phyloP scores from a whole-genome alignment of 2,329 filamentous ascomycete species.

The Neocatenulostroma microsporum region DNA sequence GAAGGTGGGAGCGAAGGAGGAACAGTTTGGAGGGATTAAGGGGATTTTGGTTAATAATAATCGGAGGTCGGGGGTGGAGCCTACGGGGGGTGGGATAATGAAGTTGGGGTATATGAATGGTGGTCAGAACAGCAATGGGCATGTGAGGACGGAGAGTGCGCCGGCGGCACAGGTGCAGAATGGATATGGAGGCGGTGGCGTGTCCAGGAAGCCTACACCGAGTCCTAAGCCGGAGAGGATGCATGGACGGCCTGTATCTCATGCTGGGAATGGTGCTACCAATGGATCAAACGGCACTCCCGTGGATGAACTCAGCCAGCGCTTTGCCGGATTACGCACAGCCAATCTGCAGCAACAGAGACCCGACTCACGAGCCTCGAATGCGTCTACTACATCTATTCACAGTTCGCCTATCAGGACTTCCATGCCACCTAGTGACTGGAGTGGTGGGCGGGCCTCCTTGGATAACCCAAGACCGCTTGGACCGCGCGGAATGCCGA shows the following conservation, averaged over 20 bases:
- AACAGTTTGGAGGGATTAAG: conserved; percentile 42
- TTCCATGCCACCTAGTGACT: conserved; percentile 36
- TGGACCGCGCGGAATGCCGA: conserved; percentile 51
- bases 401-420: conserved; percentile 29
- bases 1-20: conserved; percentile 24
- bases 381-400: conserved; percentile 17
- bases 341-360: conserved; percentile 9
- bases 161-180: conserved; percentile 10
- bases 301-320: conserved; percentile 7
- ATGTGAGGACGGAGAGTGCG: conserved; percentile 11
- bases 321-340: conserved; percentile 11
- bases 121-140: too few species aligned
- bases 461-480: conserved; percentile 30
- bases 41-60: conserved; percentile 47
- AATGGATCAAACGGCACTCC: conserved; percentile 17
- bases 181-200: too few species aligned
- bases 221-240: conserved; percentile 59
- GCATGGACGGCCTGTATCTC: conserved; percentile 51
- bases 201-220: conserved; percentile 23
- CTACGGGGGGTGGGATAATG: conserved; percentile 8
- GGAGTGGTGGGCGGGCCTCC: conserved; percentile 24
- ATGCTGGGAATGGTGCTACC: conserved; percentile 17
- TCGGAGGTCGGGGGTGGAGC: conserved; percentile 45
- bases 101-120: too few species aligned
- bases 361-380: conserved; percentile 24